Percentiles rank a stretch among this genome's conserved stretches.
Evolutionary conservation across 2,329 filamentous ascomycete species (phyloP).

Genomic region (Didymella sp.): DNA sequence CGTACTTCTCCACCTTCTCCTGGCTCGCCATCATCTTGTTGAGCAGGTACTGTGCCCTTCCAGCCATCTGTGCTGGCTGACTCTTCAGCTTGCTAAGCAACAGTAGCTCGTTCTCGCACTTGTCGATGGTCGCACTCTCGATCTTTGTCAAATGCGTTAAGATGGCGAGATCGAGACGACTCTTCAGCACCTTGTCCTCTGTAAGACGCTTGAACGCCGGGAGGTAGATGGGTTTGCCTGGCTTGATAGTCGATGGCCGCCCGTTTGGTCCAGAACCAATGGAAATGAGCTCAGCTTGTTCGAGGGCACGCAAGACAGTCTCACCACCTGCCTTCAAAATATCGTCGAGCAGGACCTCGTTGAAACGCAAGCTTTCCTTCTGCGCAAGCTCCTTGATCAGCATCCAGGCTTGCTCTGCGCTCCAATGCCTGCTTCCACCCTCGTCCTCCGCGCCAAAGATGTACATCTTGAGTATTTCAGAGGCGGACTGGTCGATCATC

Average conservation of each 20-base stretch:
- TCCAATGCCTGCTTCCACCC: constrained; percentile 69
- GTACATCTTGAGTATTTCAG: constrained; percentile 93
- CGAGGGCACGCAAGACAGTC: constrained; percentile 76
- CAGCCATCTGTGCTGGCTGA: constrained; percentile 71
- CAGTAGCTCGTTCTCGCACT: constrained; percentile 78
- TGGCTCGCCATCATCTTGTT: constrained; percentile 77
- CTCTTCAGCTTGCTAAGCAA: constrained; percentile 73
- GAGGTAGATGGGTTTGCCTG: constrained; percentile 85
- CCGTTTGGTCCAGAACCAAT: constrained; percentile 74
- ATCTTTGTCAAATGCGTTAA: constrained; percentile 72
- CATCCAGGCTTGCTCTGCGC: constrained; percentile 86
- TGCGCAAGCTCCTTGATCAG: constrained; percentile 79
- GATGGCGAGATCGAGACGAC: constrained; percentile 72
- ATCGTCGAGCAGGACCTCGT: constrained; percentile 79
- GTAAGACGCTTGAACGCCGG: constrained; percentile 79
- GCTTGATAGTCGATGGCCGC: constrained; percentile 76
- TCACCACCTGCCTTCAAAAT: constrained; percentile 78
- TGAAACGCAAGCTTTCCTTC: constrained; percentile 77
- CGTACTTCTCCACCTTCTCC: constrained; percentile 73
- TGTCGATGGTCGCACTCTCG: constrained; percentile 77
- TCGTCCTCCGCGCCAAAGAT: constrained; percentile 68
- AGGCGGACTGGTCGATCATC: constrained; percentile 86
- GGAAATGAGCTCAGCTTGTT: constrained; percentile 84
- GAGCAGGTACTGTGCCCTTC: constrained; percentile 74
- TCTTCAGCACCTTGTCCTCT: constrained; percentile 73